Base-by-base conservation (phyloP, 2,329 filamentous ascomycete genomes). In the Aureobasidium sp. region DNA sequence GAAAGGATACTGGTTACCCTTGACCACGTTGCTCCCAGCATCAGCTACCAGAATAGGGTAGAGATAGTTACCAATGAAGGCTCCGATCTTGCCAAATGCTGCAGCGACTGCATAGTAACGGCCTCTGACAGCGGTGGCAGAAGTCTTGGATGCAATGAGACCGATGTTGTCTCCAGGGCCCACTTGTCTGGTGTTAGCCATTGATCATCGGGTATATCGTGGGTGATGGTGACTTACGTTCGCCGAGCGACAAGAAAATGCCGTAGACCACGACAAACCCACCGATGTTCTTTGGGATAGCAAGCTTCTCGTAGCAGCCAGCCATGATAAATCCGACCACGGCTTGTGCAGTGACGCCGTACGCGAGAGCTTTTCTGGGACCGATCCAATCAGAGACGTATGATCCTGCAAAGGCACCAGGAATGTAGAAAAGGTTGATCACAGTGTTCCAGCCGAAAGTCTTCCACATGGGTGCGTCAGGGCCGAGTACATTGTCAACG, bases 311-410 rank as follows among this genome's bases (percentile, higher is more conserved):
- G 74, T 94, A 96, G 65, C 84, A 84, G 11, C 85, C 90, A 0
- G 90, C 87, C 89, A 95, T 94, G 75, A 91, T 85, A 74, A 91
- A 94, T 1, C 91, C 91, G 9, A 95, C 82, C 5, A 90, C 70
- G 3, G 85, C 87, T 71, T 96, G 91, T 1, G 84, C 70, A 2
- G 78, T 73, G 3, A 94, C 87, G 8, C 90, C 90, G 6, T 85
- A 72, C 1, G 84, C 82, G 0, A 96, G 79, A 2, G 88, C 86
- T 67, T 87, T 84, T 64, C 86, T 85, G 0, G 91, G 90, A 0
- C 91, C 91, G 49, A 93, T 76, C 75, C 80, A 84, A 73, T 95
- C 91, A 37, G 85, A 88, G 7, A 88, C 76, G 58, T 88, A 87
- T 0, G 89, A 89, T 27, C 91, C 91, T 6, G 87, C 74, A 56